Evolutionary conservation across 1,284 basidiomycete genomes (phyloP), one percentile per base, ranked within the genome.

Genomic region (Leccinum ponderosum): DNA sequence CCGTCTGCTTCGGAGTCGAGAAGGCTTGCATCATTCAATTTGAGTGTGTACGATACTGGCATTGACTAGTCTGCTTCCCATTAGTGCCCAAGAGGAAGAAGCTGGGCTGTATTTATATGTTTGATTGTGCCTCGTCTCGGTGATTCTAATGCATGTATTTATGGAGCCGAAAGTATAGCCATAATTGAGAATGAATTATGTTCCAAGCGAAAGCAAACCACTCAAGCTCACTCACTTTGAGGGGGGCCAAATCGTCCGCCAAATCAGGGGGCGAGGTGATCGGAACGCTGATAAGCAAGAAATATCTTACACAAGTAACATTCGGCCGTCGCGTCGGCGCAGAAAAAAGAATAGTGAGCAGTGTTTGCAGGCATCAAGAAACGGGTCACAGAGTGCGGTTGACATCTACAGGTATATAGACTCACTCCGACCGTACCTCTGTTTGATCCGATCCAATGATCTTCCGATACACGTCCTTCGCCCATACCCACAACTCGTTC

Each of bases 401-500:
- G 57, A 56, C 3, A 7, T 12, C 12, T 17, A 33, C 2, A 12
- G 7, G 11, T 47, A 22, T 20, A 22, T 22, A 6, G 6, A 47
- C 44, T 47, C 25, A 66, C 15, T 48, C 42, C 3, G 52, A 51
- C 25, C 61, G 54, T 52, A 58, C 60, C 39, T 60, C 60, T 0
- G 50, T 54, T 20, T 33, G 39, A 20, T 47, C 25, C 39, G 57
- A 14, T 29, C 55, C 50, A n/a, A 52, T 47, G 2, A 72, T 17
- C 9, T 14, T 63, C 35, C 65, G 67, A 47, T 72, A 72, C 2
- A 64, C 5, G 2, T 33, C 55, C 48, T 79, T 77, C 66, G 75
- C 64, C n/a, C 53, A 64, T 39, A 69, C 65, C 90, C 90, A 92
- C 53, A 82, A 69, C 11, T 35, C 33, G 14, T 14, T 35, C 11